Percentiles rank a stretch among this genome's conserved stretches.
Conservation (phyloP, 2,329 filamentous ascomycete species). For the Lithohypha guttulata region DNA sequence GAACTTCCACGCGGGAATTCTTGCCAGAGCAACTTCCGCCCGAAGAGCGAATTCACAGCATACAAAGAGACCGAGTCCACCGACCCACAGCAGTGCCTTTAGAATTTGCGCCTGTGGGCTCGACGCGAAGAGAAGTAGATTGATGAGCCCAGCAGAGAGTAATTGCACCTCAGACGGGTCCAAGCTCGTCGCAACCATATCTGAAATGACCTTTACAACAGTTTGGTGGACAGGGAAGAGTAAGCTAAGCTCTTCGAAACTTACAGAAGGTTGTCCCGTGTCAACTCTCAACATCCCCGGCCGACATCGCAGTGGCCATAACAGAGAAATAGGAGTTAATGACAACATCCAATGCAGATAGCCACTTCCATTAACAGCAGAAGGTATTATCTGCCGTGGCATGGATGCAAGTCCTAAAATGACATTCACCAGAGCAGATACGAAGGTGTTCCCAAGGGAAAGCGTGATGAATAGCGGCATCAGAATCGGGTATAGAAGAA, state of each 20-base stretch:
- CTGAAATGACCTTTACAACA: conserved; percentile 60
- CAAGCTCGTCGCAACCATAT: conserved; percentile 79
- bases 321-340: conserved; percentile 49
- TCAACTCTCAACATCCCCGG: conserved; percentile 19
- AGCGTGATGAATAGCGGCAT: conserved; percentile 68
- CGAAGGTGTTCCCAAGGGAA: conserved; percentile 54
- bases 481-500: conserved; percentile 72
- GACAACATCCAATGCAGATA: conserved; percentile 70
- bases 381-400: conserved; percentile 55
- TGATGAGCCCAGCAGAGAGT: conserved; percentile 70
- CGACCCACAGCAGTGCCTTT: conserved; percentile 72
- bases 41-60: conserved; percentile 62
- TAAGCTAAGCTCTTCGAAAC: conserved; percentile 50
- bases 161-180: conserved; percentile 79
- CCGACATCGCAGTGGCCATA: conserved; percentile 21
- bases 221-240: conserved; percentile 78
- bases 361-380: conserved; percentile 46
- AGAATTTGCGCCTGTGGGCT: conserved; percentile 79
- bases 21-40: conserved; percentile 75
- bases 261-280: conserved; percentile 24
- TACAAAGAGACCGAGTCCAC: conserved; percentile 67
- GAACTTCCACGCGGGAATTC: conserved; percentile 87
- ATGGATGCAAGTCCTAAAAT: conserved; percentile 70
- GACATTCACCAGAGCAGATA: conserved; percentile 63
- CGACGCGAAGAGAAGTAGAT: conserved; percentile 62